Conservation (phyloP, 1,139 yeast genomes). For the Geotrichum restrictum region DNA sequence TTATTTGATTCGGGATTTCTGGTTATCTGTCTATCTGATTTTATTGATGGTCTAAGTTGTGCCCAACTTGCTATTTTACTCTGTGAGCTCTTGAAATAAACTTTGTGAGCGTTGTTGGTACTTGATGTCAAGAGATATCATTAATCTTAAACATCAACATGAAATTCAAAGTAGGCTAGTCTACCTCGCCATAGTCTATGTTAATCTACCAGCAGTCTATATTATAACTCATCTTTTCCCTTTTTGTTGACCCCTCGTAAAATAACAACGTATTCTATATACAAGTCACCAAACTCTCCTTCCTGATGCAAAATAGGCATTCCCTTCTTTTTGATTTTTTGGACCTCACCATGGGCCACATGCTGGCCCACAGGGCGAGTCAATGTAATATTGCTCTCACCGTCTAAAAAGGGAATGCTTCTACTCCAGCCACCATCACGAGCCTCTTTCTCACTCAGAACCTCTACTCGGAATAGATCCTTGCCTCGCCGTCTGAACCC, state of each 20-base stretch:
- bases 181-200: no score
- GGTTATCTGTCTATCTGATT: no score
- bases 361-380: constrained; percentile 49
- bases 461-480: constrained; percentile 77
- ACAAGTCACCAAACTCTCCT: constrained; percentile 66
- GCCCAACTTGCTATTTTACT: background rate
- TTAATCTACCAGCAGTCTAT: no score
- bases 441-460: constrained; percentile 68
- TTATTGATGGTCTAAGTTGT: background rate
- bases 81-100: no score
- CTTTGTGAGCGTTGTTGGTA: no score
- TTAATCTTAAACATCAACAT: background rate
- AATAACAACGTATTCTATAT: constrained; percentile 62
- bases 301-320: constrained; percentile 63
- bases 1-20: no score
- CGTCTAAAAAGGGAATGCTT: constrained; percentile 60
- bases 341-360: constrained; percentile 66
- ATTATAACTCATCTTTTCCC: constrained; percentile 16
- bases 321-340: constrained; percentile 67
- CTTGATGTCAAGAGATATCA: background rate
- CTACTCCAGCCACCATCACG: constrained; percentile 75
- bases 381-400: constrained; percentile 48
- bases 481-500: constrained; percentile 81
- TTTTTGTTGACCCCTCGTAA: constrained; percentile 39
- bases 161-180: background rate